Evolutionary conservation across 2,329 filamentous ascomycete species (phyloP).

Genomic region (Hymenoscyphus fraxineus): DNA sequence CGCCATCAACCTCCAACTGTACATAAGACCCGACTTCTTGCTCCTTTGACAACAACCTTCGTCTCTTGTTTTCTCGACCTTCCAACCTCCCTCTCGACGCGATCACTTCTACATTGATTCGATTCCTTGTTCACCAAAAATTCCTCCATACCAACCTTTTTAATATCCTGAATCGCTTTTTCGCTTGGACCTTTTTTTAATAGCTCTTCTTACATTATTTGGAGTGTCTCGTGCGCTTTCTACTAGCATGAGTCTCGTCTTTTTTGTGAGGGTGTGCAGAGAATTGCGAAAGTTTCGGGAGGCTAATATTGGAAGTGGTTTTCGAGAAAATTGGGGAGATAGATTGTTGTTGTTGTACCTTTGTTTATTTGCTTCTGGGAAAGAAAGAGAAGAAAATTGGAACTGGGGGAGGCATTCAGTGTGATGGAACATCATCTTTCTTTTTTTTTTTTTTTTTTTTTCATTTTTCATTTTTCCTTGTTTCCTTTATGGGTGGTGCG

Average conservation of each 20-base stretch:
- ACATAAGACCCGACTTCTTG: not conserved
- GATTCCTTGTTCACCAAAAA: constrained; percentile 5
- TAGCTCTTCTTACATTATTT: not conserved
- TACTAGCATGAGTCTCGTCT: not conserved
- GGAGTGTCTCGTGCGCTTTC: not conserved
- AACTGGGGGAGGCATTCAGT: not conserved
- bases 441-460: not conserved
- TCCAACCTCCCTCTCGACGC: not conserved
- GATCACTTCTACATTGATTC: constrained; percentile 4
- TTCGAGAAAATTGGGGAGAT: not conserved
- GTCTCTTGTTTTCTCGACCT: not conserved
- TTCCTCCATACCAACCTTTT: not conserved
- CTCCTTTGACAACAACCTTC: not conserved
- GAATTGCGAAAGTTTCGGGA: not conserved
- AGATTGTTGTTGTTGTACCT: not conserved
- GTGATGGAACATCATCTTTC: not conserved
- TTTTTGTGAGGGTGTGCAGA: not conserved
- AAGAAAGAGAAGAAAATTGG: not conserved
- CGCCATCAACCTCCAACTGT: not conserved
- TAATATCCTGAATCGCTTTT: constrained; percentile 7
- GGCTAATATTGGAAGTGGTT: not conserved
- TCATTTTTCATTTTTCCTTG: not conserved
- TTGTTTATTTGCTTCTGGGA: not conserved
- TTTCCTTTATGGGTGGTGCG: too few species aligned
- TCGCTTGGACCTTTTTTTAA: not conserved